Conservation (phyloP, 2,329 filamentous ascomycete genomes). For the Cercospora citrullina region DNA sequence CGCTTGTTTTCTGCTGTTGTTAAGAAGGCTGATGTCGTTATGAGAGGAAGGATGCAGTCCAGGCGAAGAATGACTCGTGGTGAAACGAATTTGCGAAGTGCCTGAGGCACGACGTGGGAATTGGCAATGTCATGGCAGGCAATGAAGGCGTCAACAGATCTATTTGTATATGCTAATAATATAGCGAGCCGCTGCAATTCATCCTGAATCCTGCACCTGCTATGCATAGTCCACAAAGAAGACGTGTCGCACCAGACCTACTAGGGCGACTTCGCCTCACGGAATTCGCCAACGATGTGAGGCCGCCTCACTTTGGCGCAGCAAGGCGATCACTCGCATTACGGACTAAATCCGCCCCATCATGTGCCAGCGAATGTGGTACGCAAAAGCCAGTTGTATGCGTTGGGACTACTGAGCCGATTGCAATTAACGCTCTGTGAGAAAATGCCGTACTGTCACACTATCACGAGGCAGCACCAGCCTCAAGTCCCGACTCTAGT, state of each 20-base stretch:
- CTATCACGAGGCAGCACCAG: slow-evolving; percentile 24
- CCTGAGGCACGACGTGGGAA: not conserved
- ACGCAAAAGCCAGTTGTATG: not conserved
- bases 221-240: not conserved
- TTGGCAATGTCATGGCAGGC: not conserved
- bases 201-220: not conserved
- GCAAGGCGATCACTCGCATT: not conserved
- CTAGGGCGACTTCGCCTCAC: slow-evolving; percentile 1
- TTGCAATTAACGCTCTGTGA: not conserved
- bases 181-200: not conserved
- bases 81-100: not conserved
- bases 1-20: not conserved
- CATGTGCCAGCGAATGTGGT: not conserved
- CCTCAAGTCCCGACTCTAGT: slow-evolving; percentile 57
- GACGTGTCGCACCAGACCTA: not conserved
- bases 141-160: not conserved
- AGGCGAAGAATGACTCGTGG: not conserved
- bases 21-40: not conserved
- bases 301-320: slow-evolving; percentile 4
- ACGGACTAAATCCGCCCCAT: not conserved
- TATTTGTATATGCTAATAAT: not conserved
- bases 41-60: not conserved
- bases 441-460: not conserved
- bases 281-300: not conserved
- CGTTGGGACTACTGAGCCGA: no score